Evolutionary conservation across 345 rosid genomes (phyloP), one percentile per base, ranked within the genome.

Genomic region (Atalantia buxifolia): DNA sequence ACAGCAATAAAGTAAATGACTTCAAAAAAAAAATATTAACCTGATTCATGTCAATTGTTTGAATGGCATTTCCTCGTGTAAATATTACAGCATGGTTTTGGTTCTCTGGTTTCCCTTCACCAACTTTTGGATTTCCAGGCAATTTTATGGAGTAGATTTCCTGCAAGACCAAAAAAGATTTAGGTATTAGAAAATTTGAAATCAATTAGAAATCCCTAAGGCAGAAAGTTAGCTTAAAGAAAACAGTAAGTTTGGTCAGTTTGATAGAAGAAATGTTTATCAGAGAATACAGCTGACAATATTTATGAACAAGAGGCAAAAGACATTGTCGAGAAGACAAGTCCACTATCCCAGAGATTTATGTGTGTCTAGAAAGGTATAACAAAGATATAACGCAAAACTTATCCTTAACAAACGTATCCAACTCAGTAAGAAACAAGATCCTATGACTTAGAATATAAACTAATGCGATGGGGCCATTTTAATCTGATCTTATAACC

Each of bases 11-110:
- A 63, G 28, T 45, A 36, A 6, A 25, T 6, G 56, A 10, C 56
- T 69, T 24, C 24, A 7, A 64, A 31, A 64, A n/a, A n/a, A 64
- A 3, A 30, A 31, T 5, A 42, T 76, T 67, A 75, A 93, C 98
- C 94, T 95, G 99, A 86, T 95, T 95, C 99, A 95, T 95, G 88
- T 95, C 99, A 80, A 95, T 95, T 42, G 99, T 95, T 85, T 95
- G 99, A 78, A 95, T 76, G 71, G 99, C 98, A 87, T 86, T 93
- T 87, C 99, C 99, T 45, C 99, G 98, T 74, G 99, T 93, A 86
- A 95, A 95, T 71, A 95, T 78, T 86, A 95, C 83, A 24, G 99
- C 99, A 80, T 95, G 99, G 79, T 95, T 95, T 88, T 95, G 99
- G 87, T 95, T 95, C 89, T 95, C 99, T 75, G 99, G 99, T 86